phyloP scores from a whole-genome alignment of 805 yeast genomes.

The Wickerhamiella brachini region DNA sequence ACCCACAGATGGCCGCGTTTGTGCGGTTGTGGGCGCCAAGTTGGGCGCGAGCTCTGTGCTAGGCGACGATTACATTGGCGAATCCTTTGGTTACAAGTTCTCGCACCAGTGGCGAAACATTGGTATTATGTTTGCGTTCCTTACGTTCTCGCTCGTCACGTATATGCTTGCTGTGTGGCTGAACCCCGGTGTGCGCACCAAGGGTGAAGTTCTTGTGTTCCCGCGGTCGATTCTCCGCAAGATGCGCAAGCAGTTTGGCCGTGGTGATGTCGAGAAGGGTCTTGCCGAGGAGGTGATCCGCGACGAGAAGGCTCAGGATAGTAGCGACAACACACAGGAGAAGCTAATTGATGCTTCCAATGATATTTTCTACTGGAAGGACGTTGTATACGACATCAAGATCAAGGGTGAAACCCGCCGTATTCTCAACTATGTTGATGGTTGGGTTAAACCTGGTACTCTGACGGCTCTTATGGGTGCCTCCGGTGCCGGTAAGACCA shows the following conservation, averaged over 20 bases:
- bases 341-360: conserved; percentile 24
- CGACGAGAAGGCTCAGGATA: conserved; percentile 20
- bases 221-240: conserved; percentile 13
- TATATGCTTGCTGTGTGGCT: conserved; percentile 22
- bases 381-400: conserved; percentile 45
- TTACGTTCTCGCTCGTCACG: conserved; percentile 28
- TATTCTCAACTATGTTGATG: conserved; percentile 38
- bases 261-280: background rate
- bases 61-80: conserved; percentile 45
- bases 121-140: conserved; percentile 48
- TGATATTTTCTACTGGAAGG: conserved; percentile 49
- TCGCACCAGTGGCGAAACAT: conserved; percentile 69
- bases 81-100: conserved; percentile 37
- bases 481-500: conserved; percentile 80
- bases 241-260: conserved; percentile 12
- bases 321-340: conserved; percentile 15
- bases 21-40: conserved; percentile 47
- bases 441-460: conserved; percentile 71
- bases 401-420: conserved; percentile 27
- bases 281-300: conserved; percentile 10
- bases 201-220: conserved; percentile 22
- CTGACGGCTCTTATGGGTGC: conserved; percentile 76
- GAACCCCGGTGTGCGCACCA: conserved; percentile 23
- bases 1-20: conserved; percentile 31
- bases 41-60: conserved; percentile 39